Evolutionary conservation across 495 filamentous ascomycete genomes (phyloP), one percentile per base, ranked within the genome.

Genomic region (Podospora pseudopauciseta): DNA sequence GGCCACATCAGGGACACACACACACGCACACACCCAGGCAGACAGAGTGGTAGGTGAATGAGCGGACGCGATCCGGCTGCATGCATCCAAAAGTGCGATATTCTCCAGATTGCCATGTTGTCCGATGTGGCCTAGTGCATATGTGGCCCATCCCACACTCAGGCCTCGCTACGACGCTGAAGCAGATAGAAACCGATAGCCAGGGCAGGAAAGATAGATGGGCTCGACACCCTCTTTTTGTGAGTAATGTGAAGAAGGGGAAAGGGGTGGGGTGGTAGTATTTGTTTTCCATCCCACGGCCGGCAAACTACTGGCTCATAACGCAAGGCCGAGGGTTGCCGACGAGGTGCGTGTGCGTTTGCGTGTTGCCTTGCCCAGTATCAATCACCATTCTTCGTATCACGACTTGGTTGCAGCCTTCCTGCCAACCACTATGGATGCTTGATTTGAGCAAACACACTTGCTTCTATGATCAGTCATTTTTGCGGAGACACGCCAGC

Each of bases 91-190:
- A 49, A 2, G 13, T 49, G 39, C 39, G 39, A 13, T 49, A 49
- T 18, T 16, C 39, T 49, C 39, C 39, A 49, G 39, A 49, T 49
- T 49, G 39, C 39, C 39, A 49, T 49, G 39, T 75, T 3, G 27
- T 75, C n/a, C 55, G 63, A 65, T 49, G 7, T 58, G 55, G 55
- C 55, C 55, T 58, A 58, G 55, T 58, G 55, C 55, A 58, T 58
- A 49, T 49, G 39, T 49, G 39, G 15, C 13, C 15, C 30, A 32
- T 49, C 39, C 39, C 9, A 11, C 39, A 11, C 7, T 6, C 39
- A 49, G 39, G 39, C 39, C 13, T 49, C 39, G 15, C 39, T 49
- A 49, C 39, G 15, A 49, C 39, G 39, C 39, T 49, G 39, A 11
- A 3, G 39, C 39, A 49, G 13, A 49, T 49, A 49, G 15, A 49